phyloP scores from a whole-genome alignment of 2,329 filamentous ascomycete genomes.

The Akanthomyces lecanii region DNA sequence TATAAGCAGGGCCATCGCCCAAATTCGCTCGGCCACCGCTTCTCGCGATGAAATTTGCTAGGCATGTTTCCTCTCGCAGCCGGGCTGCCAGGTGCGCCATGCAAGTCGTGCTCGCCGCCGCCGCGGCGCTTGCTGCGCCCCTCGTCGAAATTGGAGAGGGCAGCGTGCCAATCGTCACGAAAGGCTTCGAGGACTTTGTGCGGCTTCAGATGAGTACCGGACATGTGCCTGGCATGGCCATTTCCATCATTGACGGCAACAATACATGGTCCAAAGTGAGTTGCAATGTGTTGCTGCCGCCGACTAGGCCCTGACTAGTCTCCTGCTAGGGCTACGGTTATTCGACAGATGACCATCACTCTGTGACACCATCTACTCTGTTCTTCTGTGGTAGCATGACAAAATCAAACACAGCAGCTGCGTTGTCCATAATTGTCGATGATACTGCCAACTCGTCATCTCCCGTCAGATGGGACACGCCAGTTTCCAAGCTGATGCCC shows the following conservation, averaged over 20 bases:
- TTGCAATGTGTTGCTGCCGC: background rate
- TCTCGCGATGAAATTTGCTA: background rate
- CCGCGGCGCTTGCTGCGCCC: background rate
- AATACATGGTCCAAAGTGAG: constrained; percentile 32
- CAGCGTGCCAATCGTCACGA: constrained; percentile 14
- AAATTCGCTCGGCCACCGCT: no score
- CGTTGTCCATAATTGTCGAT: constrained; percentile 43
- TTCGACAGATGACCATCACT: constrained; percentile 31
- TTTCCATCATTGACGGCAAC: constrained; percentile 38
- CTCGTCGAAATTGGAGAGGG: background rate
- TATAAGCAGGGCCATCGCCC: background rate
- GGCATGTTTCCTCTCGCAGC: background rate
- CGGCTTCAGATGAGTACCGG: constrained; percentile 31
- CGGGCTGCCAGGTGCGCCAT: constrained; percentile 12
- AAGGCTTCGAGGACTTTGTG: constrained; percentile 24
- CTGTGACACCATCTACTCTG: constrained; percentile 42
- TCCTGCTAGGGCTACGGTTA: constrained; percentile 38
- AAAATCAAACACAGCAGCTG: constrained; percentile 49
- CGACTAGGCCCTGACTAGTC: background rate
- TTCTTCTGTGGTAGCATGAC: constrained; percentile 51
- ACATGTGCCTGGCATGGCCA: constrained; percentile 39
- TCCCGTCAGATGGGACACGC: constrained; percentile 41
- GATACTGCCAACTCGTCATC: constrained; percentile 35
- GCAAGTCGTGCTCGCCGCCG: constrained; percentile 5
- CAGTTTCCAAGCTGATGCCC: constrained; percentile 39